A percentile compares a stretch with the other conserved stretches of the same genome.
phyloP scores from a whole-genome alignment of 1,139 yeast genomes.

The Debaryomyces fabryi region DNA sequence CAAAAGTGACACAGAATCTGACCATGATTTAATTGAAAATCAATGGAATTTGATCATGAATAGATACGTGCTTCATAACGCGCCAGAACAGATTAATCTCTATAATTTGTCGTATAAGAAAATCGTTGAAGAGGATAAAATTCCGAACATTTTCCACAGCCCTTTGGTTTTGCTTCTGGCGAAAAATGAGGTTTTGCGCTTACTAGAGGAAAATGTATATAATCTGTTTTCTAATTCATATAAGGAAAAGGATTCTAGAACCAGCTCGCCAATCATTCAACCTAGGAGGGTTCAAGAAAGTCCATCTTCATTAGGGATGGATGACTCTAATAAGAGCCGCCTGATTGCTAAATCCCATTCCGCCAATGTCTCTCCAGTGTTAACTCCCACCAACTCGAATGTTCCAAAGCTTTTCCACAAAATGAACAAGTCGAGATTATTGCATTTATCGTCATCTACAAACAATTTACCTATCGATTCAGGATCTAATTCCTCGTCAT shows the following conservation, averaged over 20 bases:
- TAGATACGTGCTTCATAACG: slow-evolving; percentile 33
- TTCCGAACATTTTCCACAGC: slow-evolving; percentile 33
- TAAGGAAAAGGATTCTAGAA: slow-evolving; percentile 10
- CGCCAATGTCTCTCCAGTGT: slow-evolving; percentile 1
- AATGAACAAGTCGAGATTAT: slow-evolving; percentile 6
- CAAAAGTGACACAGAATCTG: slow-evolving; percentile 15
- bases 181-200: slow-evolving; percentile 43
- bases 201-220: slow-evolving; percentile 51
- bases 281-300: slow-evolving; percentile 1
- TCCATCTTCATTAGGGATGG: slow-evolving; percentile 4
- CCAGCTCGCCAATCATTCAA: neutral
- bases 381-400: slow-evolving; percentile 3
- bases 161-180: slow-evolving; percentile 45
- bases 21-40: slow-evolving; percentile 18
- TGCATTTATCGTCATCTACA: slow-evolving; percentile 7
- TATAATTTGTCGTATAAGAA: slow-evolving; percentile 36
- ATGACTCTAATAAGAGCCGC: neutral
- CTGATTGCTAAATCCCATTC: neutral
- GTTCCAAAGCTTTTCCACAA: slow-evolving; percentile 6
- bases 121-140: slow-evolving; percentile 32
- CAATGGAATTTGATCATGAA: slow-evolving; percentile 37
- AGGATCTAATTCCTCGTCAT: slow-evolving; percentile 10
- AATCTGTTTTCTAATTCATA: slow-evolving; percentile 18
- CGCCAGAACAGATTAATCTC: slow-evolving; percentile 50
- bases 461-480: slow-evolving; percentile 2